Base-by-base conservation (phyloP, 2,329 filamentous ascomycete genomes). In the Nakataea oryzae region DNA sequence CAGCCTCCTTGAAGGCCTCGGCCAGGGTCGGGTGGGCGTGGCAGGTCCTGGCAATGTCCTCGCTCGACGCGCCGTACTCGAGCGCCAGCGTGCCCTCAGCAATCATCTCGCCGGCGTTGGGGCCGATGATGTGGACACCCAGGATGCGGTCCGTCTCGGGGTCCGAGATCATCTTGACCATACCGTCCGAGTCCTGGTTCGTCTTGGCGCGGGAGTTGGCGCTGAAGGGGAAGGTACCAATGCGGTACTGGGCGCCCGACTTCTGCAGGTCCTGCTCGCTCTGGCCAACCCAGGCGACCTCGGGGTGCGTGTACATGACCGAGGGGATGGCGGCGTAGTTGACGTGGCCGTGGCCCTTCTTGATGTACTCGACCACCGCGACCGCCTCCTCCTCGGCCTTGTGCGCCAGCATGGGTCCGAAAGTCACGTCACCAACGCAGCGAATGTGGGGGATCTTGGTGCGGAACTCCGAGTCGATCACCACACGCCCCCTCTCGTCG, bases 161-260 rank as follows among this genome's bases (percentile, higher is more conserved):
- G 74, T 99, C 95, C 50, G 93, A 88, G 65, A 99, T 82, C 81
- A 99, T 96, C 85, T 99, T 99, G 70, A 99, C 95, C 76, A 96
- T 80, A 69, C 95, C 95, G 63, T 99, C 95, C 47, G 90, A 90
- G 74, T 99, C 95, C 69, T 96, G 82, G 82, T 97, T 99, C 74
- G 95, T 99, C 89, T 97, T 99, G 70, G 95, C 95, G 75, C 95
- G 89, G 64, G 91, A 96, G 86, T 99, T 99, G 80, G 95, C 95
- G 73, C 87, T 90, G 85, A 99, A 99, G 69, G 95, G 95, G 86
- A 99, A 99, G 60, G 85, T 89, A 75, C 95, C 95, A 72, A 93
- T 81, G 72, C 91, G 91, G 86, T 97, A 99, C 73, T 95, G 91
- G 71, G 96, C 86, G 66, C 91, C 91, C 66, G 88, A 84, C 67